Conservation (phyloP, 257 asterid species). For the Jacaranda mimosifolia region DNA sequence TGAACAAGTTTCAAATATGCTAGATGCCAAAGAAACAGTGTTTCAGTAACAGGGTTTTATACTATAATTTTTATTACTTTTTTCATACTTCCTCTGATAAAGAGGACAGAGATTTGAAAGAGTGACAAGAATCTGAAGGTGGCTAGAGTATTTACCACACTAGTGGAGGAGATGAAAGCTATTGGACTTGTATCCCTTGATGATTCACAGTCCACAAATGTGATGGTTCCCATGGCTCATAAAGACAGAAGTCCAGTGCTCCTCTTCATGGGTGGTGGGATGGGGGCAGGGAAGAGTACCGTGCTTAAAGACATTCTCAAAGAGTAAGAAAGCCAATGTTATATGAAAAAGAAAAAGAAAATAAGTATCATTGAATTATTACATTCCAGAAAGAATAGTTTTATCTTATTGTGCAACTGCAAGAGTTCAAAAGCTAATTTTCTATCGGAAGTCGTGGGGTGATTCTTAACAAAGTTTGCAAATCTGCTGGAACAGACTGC, state of each 20-base stretch:
- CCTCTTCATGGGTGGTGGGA: conserved; percentile 98
- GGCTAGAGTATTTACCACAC: conserved; percentile 86
- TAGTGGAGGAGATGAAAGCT: conserved; percentile 99
- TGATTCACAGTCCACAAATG: conserved; percentile 91
- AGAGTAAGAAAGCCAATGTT: conserved; percentile 62
- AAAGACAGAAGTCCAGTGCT: conserved; percentile 91
- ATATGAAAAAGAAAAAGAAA: neutral
- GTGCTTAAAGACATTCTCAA: conserved; percentile 93
- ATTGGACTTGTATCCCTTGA: conserved; percentile 81
- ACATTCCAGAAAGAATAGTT: neutral
- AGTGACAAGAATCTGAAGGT: conserved; percentile 96
- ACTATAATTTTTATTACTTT: neutral
- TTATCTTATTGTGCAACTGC: neutral
- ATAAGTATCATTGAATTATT: neutral
- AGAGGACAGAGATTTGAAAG: conserved; percentile 96
- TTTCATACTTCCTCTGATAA: conserved; percentile 29
- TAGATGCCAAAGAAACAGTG: too few species aligned
- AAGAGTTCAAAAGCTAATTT: conserved; percentile 11
- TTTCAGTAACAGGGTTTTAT: too few species aligned
- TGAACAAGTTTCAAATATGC: too few species aligned
- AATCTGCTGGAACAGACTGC: conserved; percentile 61
- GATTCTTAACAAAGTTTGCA: neutral
- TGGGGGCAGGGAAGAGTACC: conserved; percentile 97
- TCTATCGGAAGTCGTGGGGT: neutral
- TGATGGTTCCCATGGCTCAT: conserved; percentile 98